Evolutionary conservation across 495 filamentous ascomycete species (phyloP), one percentile per base, ranked within the genome.

Genomic region (Trichoderma reesei): DNA sequence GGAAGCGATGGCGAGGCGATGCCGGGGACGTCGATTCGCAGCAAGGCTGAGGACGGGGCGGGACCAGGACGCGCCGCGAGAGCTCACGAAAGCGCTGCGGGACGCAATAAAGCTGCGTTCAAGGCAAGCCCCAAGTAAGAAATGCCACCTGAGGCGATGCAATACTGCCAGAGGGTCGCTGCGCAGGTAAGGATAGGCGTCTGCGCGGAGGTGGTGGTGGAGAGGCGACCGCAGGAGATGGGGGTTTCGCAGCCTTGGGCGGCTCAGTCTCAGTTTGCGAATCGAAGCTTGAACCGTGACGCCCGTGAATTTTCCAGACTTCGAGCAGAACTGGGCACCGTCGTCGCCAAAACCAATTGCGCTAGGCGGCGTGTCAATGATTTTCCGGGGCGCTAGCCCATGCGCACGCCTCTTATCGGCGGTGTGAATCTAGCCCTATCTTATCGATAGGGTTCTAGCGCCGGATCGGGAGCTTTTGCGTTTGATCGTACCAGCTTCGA

Each of bases 291-390:
- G 3, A 56, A 56, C 26, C 26, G 51, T 31, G 51, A 56, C 51
- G 51, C 51, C 51, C 34, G 9, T 33, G 41, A 63, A 63, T 46
- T 42, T 63, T 42, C 39, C 41, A 31, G 41, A 46, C n/a, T 42
- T n/a, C 59, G 44, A 39, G 13, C 63, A 44, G 48, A 59, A 56
- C 60, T 65, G 64, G 64, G 64, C 41, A 61, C 11, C 51, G 51
- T 41, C 36, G 34, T 61, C 46, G 38, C 64, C 60, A 65, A 65
- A 63, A 31, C 46, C 60, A 65, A 51, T 62, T 38, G 46, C 60
- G 64, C 64, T 65, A 65, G 64, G 64, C 5, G 44, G 16, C 18
- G 64, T 14, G 63, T 62, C 1, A 65, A 62, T 10, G 8, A 62
- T 51, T 6, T 37, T 62, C 64, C 64, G 63, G 5, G 11, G n/a